Base-by-base conservation (phyloP, 1,284 basidiomycete species). In the Mycena sp. region DNA sequence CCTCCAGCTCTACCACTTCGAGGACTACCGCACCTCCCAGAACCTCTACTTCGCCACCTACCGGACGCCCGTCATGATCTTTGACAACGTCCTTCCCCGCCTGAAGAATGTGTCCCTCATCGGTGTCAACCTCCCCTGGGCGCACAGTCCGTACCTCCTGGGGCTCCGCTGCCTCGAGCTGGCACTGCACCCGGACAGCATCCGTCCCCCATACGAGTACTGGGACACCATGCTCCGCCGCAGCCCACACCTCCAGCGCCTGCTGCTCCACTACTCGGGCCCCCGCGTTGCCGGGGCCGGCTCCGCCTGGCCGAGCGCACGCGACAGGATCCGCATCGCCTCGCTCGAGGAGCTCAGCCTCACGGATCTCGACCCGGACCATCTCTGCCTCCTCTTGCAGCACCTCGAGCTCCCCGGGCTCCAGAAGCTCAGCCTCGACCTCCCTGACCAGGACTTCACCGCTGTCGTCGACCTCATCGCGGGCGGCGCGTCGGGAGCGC, bases 71-170 rank as follows among this genome's bases (percentile, higher is more conserved):
- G 86, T 87, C 19, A 74, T 79, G 63, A 81, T 86, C 40, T 87
- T 88, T 72, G 73, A 74, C 67, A 84, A 85, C 67, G 63, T 70
- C 16, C 77, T 86, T 21, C 86, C 86, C 16, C 71, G 73, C 12
- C 74, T 87, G 35, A 79, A 76, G 65, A 83, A 86, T 67, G 78
- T 88, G 51, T 85, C 85, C 28, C 77, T 89, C 57, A 85, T 87
- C 65, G 87, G 87, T 57, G 87, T 89, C 61, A 88, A 88, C 71
- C 79, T 89, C 40, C 84, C 84, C 4, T 88, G 86, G 86, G 76
- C 76, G 2, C 72, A 78, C 46, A 82, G 82, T 23, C 81, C 83
- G n/a, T 87, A 84, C 73, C 80, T 88, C 61, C 71, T 74, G 35
- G 77, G 78, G 46, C 77, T 89, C 41, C 74, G 80, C 43, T 75